A percentile compares a stretch with the other conserved stretches of the same genome.
phyloP scores from a whole-genome alignment of 78 protist species.

The Protostelium mycophagum region DNA sequence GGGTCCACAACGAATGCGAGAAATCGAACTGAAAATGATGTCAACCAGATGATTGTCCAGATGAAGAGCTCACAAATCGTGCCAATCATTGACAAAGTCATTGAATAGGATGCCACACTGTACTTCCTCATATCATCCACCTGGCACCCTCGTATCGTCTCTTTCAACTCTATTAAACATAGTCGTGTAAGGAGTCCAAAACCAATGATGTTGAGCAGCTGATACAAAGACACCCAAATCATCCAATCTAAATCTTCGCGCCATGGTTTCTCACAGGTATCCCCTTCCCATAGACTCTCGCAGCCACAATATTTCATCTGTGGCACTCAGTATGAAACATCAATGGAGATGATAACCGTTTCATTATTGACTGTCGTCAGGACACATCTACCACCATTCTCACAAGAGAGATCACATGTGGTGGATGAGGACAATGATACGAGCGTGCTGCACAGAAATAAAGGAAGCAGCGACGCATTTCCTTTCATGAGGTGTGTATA shows the following conservation, averaged over 20 bases:
- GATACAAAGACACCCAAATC: not conserved
- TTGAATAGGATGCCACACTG: not conserved
- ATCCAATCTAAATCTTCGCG: not conserved
- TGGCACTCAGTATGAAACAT: not conserved
- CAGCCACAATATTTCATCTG: not conserved
- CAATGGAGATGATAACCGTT: no score
- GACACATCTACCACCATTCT: no score
- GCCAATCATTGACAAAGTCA: not conserved
- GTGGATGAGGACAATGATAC: no score
- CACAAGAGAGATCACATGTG: no score
- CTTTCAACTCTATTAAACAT: not conserved
- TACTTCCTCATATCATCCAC: not conserved
- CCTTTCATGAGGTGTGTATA: no score
- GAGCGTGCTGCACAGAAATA: no score
- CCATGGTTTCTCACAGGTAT: not conserved
- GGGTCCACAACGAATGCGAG: not conserved
- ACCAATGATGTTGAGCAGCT: not conserved
- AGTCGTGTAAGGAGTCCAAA: no score
- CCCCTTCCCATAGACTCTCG: not conserved
- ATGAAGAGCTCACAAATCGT: not conserved
- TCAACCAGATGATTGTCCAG: not conserved
- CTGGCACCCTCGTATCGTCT: not conserved
- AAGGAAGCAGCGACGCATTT: no score
- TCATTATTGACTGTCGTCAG: no score
- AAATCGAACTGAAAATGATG: not conserved